Evolutionary conservation across 495 filamentous ascomycete species (phyloP).

Genomic region (Daldinia vernicosa): DNA sequence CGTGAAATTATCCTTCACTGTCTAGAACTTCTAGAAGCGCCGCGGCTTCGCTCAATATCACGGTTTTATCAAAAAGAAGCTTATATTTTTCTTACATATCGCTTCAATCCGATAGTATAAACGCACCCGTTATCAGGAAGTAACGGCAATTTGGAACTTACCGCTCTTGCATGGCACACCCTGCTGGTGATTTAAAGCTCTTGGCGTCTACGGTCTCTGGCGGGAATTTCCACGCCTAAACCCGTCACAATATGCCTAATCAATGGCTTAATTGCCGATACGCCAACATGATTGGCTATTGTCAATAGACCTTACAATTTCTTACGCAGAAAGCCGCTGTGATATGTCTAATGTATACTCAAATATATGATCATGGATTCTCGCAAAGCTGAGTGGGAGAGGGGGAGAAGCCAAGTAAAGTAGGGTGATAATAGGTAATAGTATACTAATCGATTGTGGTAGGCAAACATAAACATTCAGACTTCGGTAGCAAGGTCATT

Average conservation of each 20-base stretch:
- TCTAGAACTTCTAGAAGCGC: slow-evolving; percentile 42
- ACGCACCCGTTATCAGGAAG: background rate
- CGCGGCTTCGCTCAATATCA: slow-evolving; percentile 29
- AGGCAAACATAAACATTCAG: slow-evolving; percentile 19
- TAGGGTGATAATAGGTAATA: background rate
- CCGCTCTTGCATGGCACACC: slow-evolving; percentile 25
- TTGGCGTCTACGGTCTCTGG: slow-evolving; percentile 35
- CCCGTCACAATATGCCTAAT: slow-evolving; percentile 40
- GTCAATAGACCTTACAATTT: slow-evolving; percentile 8
- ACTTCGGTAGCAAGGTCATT: slow-evolving; percentile 13
- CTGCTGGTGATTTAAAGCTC: slow-evolving; percentile 30
- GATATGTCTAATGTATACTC: slow-evolving; percentile 24
- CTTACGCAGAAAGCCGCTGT: slow-evolving; percentile 33
- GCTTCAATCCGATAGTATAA: slow-evolving; percentile 17
- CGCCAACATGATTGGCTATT: slow-evolving; percentile 20
- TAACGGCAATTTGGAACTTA: slow-evolving; percentile 20
- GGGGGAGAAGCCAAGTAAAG: background rate
- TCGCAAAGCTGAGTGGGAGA: slow-evolving; percentile 8
- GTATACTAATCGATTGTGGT: slow-evolving; percentile 3
- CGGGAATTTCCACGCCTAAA: slow-evolving; percentile 37
- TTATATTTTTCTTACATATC: slow-evolving; percentile 16
- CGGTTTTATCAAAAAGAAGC: slow-evolving; percentile 19
- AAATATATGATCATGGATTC: slow-evolving; percentile 5
- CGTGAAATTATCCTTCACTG: background rate
- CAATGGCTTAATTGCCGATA: slow-evolving; percentile 34